A percentile compares a stretch with the other conserved stretches of the same genome.
Evolutionary conservation across 2,329 filamentous ascomycete genomes (phyloP).

Genomic region (Huntiella savannae): DNA sequence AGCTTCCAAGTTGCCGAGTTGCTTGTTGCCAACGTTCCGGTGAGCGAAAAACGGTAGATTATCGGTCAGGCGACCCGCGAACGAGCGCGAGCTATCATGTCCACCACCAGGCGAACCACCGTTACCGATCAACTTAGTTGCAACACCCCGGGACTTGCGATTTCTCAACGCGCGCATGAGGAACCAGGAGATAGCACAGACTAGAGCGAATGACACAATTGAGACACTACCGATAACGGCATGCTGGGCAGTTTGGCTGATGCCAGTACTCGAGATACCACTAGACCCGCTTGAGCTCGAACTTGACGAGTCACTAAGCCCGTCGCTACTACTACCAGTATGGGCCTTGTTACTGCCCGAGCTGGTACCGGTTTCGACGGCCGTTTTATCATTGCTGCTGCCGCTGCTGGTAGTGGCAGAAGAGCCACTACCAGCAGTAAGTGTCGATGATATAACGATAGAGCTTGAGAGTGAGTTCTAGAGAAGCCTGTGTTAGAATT

Average conservation of each 20-base stretch:
- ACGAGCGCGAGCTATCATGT: not conserved
- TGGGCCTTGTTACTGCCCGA: too few species aligned
- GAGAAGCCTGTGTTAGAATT: too few species aligned
- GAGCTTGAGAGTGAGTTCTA: slow-evolving; percentile 1
- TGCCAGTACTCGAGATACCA: not conserved
- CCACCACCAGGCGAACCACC: not conserved
- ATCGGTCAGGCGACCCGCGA: slow-evolving; percentile 1
- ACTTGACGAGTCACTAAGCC: too few species aligned
- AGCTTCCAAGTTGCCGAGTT: slow-evolving; percentile 6
- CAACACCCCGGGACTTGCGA: not conserved
- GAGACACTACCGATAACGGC: slow-evolving; percentile 9
- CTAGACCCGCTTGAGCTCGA: not conserved
- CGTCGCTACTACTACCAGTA: too few species aligned
- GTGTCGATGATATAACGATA: slow-evolving; percentile 1
- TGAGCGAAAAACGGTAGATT: slow-evolving; percentile 6
- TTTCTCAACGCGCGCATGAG: slow-evolving; percentile 7
- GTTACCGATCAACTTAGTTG: not conserved
- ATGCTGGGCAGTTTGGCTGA: slow-evolving; percentile 7
- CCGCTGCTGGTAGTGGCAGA: not conserved
- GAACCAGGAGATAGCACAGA: slow-evolving; percentile 6
- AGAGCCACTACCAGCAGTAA: not conserved
- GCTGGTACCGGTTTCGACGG: not conserved
- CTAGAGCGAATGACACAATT: slow-evolving; percentile 8
- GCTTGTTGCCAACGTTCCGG: not conserved
- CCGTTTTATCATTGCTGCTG: not conserved